Evolutionary conservation across 192 early-diverging fungal species (phyloP), one percentile per base, ranked within the genome.

Genomic region (Oehlia diaphana): DNA sequence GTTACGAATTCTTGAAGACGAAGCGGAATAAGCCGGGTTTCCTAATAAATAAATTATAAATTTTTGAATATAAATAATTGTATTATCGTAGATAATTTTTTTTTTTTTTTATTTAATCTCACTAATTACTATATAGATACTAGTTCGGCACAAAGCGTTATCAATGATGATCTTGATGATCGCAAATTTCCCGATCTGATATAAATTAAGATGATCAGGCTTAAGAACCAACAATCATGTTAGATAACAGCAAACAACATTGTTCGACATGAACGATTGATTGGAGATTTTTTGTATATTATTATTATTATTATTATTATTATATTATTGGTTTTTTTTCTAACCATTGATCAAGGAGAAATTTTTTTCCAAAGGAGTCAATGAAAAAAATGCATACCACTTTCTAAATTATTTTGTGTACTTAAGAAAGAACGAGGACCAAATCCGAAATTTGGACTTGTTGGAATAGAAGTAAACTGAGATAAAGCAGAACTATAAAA

Each of bases 1-100:
- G 26, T 81, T 77, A 62, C 86, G 78, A 74, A 85, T 85, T 4
- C 77, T 83, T 70, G 79, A 81, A 50, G 80, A 78, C 0, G 86
- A 87, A 31, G 82, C 86, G 21, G 84, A 82, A 63, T 87, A 87
- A 33, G 77, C 69, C 9, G 77, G 77, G n/a, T 49, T 64, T 4
- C 44, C 77, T 78, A 49, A 28, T 28, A 66, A 14, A 53, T 5
- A n/a, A n/a, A 26, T 26, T 42, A 3, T 7, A 26, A 26, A 26
- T 35, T 35, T 35, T 8, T 39, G 4, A 37, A n/a, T 21, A 70
- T 35, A 37, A 21, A 53, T 9, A 76, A 31, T 3, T 37, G 9
- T 64, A 35, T 19, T 42, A 63, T 42, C 10, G 16, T 12, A 39
- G 4, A 77, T 77, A 21, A 63, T 19, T 75, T 75, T 14, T 49